Evolutionary conservation across 2,329 filamentous ascomycete genomes (phyloP).

Genomic region (Ceratocystis alfenasii): DNA sequence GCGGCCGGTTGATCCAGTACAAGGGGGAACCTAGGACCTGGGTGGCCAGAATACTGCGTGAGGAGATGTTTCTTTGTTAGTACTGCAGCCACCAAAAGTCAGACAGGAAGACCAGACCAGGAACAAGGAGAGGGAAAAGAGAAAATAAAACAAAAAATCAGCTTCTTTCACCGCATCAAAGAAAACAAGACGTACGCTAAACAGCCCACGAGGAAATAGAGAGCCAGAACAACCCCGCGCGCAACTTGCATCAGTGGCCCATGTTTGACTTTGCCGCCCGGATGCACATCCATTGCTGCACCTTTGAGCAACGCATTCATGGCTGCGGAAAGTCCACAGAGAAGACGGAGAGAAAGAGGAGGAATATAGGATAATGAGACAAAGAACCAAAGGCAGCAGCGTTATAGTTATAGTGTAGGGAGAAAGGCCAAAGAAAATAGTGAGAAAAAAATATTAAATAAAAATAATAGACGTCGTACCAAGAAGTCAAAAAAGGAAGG

Average conservation of each 20-base stretch:
- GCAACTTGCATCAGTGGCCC: constrained; percentile 39
- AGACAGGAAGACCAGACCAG: no score
- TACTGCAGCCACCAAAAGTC: background rate
- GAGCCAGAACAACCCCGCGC: constrained; percentile 39
- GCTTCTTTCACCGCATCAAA: background rate
- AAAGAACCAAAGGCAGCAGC: background rate
- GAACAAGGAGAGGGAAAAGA: background rate
- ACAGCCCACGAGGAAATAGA: constrained; percentile 42
- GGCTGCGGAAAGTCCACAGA: background rate
- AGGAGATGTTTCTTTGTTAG: background rate
- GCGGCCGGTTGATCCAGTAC: constrained; percentile 61
- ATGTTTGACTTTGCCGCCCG: constrained; percentile 45
- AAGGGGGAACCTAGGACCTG: constrained; percentile 66
- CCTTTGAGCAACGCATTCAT: constrained; percentile 18
- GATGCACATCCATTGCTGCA: constrained; percentile 32
- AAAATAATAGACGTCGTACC: background rate
- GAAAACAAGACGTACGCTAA: constrained; percentile 34
- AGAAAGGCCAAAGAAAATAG: background rate
- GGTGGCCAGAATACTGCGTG: constrained; percentile 49
- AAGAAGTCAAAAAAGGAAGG: constrained; percentile 5
- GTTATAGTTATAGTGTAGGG: background rate
- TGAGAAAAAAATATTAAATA: background rate
- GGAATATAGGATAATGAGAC: background rate
- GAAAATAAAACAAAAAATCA: background rate
- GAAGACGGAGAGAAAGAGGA: background rate